These are phyloP conservation scores for Dactylonectria estremocensis DNA, from an alignment of 2,329 filamentous ascomycete species.

Conservation along the genomic window DNA sequence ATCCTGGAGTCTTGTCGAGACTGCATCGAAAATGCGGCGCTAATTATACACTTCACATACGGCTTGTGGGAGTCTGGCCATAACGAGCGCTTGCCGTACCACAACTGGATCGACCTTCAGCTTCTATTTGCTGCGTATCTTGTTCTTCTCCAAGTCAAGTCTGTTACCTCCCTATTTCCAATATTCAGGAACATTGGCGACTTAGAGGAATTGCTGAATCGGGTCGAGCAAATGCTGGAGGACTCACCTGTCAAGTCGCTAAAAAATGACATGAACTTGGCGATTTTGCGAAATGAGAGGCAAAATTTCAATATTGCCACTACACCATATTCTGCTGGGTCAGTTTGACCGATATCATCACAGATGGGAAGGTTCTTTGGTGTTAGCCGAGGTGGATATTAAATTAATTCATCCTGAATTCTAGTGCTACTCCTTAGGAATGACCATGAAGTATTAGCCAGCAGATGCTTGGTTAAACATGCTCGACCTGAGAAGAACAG, in stretches of 20 bases:
- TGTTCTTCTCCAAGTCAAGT: not conserved
- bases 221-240: not conserved
- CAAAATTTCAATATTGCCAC: not conserved
- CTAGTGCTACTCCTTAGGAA: not conserved
- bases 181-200: not conserved
- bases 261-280: not conserved
- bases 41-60: not conserved
- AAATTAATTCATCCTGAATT: not conserved
- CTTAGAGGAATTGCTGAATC: not conserved
- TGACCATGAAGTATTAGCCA: not conserved
- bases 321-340: not conserved
- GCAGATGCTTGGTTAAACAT: not conserved
- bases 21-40: not conserved
- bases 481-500: not conserved
- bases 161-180: not conserved
- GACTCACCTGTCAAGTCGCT: not conserved
- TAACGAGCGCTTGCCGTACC: not conserved
- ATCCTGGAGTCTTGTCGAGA: slow-evolving; percentile 1
- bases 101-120: not conserved
- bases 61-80: not conserved
- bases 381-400: not conserved
- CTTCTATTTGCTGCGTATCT: not conserved
- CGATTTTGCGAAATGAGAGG: not conserved
- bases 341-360: not conserved
- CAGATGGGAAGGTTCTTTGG: not conserved